Conservation (phyloP, 2,329 filamentous ascomycete species). For the Tolypocladium tundrense region DNA sequence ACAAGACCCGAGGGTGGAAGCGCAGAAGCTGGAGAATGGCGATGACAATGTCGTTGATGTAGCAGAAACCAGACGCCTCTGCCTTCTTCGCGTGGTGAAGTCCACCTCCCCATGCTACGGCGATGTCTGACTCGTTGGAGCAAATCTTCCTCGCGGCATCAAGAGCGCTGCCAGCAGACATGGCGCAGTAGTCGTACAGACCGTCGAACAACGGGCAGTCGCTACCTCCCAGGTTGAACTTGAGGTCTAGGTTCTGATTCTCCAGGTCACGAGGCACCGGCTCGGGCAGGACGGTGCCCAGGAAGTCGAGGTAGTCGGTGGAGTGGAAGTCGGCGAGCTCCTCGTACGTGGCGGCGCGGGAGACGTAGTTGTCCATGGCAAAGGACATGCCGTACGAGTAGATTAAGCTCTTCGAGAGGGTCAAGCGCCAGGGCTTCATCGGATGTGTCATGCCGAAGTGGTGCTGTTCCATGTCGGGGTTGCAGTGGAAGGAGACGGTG, state of each 20-base stretch:
- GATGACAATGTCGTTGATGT: conserved; percentile 97
- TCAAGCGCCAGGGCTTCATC: conserved; percentile 98
- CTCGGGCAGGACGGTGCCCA: conserved; percentile 60
- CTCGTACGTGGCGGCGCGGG: conserved; percentile 74
- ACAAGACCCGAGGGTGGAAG: conserved; percentile 74
- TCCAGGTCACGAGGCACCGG: conserved; percentile 56
- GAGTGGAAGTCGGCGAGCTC: conserved; percentile 84
- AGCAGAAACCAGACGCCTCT: conserved; percentile 93
- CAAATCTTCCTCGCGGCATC: conserved; percentile 86
- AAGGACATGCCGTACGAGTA: conserved; percentile 92
- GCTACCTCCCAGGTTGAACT: conserved; percentile 79
- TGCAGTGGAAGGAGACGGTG: conserved; percentile 91
- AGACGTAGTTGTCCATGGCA: conserved; percentile 89
- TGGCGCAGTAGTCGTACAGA: conserved; percentile 86
- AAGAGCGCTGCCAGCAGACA: conserved; percentile 83
- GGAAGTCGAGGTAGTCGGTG: conserved; percentile 81
- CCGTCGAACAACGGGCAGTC: conserved; percentile 97
- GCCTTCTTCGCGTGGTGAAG: conserved; percentile 93
- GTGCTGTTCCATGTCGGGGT: conserved; percentile 88
- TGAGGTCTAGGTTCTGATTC: conserved; percentile 50
- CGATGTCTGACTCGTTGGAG: conserved; percentile 82
- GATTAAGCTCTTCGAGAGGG: conserved; percentile 88
- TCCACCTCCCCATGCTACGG: conserved; percentile 94
- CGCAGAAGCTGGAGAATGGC: conserved; percentile 82
- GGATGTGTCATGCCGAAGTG: conserved; percentile 96